These are phyloP conservation scores for Trichothecium roseum DNA, from an alignment of 2,329 filamentous ascomycete genomes.

Conservation along the genomic window DNA sequence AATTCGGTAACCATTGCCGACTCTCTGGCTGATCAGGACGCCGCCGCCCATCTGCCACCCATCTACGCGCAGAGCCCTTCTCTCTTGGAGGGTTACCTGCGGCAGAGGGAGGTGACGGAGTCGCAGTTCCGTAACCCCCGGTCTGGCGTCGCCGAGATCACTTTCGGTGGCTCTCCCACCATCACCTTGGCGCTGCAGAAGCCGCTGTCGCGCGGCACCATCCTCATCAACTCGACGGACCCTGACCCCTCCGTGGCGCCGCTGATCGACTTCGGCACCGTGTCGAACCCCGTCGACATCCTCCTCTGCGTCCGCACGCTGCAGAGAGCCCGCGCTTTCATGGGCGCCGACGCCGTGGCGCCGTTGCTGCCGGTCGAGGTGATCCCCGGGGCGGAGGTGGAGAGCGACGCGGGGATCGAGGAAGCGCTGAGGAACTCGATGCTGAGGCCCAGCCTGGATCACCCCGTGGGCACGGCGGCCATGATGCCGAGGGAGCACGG, in stretches of 20 bases:
- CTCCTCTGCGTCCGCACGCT: conserved; percentile 7
- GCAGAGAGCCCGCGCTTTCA: conserved; percentile 10
- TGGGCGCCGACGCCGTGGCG: conserved; percentile 8
- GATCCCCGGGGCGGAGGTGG: conserved; percentile 11
- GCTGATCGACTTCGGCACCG: conserved; percentile 12
- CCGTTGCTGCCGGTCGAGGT: conserved; percentile 9
- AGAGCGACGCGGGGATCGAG: conserved; percentile 11
- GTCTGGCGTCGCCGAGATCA: conserved; percentile 10
- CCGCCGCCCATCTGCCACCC: conserved; percentile 8
- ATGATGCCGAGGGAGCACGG: conserved; percentile 31
- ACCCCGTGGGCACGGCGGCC: conserved; percentile 9
- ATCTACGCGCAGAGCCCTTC: conserved; percentile 10
- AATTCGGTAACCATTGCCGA: conserved; percentile 5
- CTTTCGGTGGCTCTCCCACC: conserved; percentile 8
- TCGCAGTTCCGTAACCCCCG: conserved; percentile 8
- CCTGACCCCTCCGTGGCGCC: conserved; percentile 9
- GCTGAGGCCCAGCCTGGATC: background rate
- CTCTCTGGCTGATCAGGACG: conserved; percentile 7
- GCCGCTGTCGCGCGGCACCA: conserved; percentile 12
- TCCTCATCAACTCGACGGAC: conserved; percentile 11
- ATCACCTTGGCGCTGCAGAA: conserved; percentile 11
- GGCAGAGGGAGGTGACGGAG: conserved; percentile 6
- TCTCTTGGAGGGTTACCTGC: conserved; percentile 7
- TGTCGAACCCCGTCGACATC: conserved; percentile 11
- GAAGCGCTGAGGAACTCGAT: background rate